Percentiles rank a stretch among this genome's conserved stretches.
Conservation (phyloP, 257 asterid genomes). For the Galeopsis tetrahit region DNA sequence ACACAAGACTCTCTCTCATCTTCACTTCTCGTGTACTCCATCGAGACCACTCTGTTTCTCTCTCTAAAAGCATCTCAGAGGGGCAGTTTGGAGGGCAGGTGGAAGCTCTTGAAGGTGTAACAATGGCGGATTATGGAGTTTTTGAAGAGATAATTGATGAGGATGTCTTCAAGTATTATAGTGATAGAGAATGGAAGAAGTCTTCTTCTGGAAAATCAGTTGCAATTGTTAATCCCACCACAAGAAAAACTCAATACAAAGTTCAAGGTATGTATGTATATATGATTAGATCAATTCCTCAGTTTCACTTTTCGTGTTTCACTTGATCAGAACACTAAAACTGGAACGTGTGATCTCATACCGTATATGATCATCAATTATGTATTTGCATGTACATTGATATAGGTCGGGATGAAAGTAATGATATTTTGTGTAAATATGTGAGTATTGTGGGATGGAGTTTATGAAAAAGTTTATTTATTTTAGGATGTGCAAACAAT, state of each 20-base stretch:
- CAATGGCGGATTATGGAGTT: constrained; percentile 87
- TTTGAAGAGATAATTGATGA: constrained; percentile 81
- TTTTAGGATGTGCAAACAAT: too few relatives aligned
- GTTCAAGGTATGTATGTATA: constrained; percentile 77
- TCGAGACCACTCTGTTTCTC: constrained; percentile 19
- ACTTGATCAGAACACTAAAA: too few relatives aligned
- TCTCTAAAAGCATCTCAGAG: constrained; percentile 11
- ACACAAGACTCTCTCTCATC: constrained; percentile 24
- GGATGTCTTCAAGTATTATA: constrained; percentile 75
- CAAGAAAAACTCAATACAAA: constrained; percentile 83
- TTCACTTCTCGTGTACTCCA: constrained; percentile 49
- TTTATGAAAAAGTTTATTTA: too few relatives aligned
- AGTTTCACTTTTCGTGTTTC: too few relatives aligned
- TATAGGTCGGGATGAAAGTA: too few relatives aligned
- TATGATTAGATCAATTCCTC: too few relatives aligned
- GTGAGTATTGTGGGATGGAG: too few relatives aligned
- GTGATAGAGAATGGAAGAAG: constrained; percentile 85
- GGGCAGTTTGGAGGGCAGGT: not conserved
- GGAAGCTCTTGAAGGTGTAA: constrained; percentile 16
- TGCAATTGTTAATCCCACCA: constrained; percentile 79
- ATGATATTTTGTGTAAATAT: too few relatives aligned
- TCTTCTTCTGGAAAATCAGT: constrained; percentile 84
- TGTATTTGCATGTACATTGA: not conserved
- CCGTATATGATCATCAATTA: not conserved
- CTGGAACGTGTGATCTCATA: too few relatives aligned